phyloP scores from a whole-genome alignment of 345 rosid genomes.

The Pseudoturritis turrita region DNA sequence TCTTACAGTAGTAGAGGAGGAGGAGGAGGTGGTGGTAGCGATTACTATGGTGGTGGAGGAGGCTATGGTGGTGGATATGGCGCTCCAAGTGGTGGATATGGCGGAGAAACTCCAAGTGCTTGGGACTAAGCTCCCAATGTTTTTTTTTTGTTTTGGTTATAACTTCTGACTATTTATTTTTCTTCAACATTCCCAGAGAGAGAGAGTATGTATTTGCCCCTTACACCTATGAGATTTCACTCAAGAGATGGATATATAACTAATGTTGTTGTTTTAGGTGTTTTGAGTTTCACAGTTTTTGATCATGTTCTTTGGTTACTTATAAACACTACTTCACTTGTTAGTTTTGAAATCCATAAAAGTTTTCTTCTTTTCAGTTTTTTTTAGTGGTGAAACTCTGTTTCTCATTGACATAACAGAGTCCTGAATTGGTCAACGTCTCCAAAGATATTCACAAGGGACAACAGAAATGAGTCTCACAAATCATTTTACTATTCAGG shows the following conservation, averaged over 20 bases:
- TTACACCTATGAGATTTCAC: conserved; percentile 10
- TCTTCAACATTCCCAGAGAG: conserved; percentile 23
- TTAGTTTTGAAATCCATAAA: not conserved
- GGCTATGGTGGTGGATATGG: conserved; percentile 40
- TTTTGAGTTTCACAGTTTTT: not conserved
- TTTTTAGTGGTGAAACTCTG: too few species aligned
- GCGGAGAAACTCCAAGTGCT: conserved; percentile 57
- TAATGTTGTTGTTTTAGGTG: conserved; percentile 17
- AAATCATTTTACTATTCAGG: too few species aligned
- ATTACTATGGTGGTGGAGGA: conserved; percentile 41
- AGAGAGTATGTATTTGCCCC: conserved; percentile 25
- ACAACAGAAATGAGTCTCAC: too few species aligned
- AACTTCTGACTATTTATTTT: conserved; percentile 15
- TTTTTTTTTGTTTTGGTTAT: conserved; percentile 2
- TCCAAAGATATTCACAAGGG: too few species aligned
- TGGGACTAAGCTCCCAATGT: conserved; percentile 49
- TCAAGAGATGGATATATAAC: conserved; percentile 27
- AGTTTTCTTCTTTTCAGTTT: not conserved
- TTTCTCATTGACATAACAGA: too few species aligned
- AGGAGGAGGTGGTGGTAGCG: conserved; percentile 40
- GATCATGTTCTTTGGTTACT: not conserved
- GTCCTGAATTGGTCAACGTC: too few species aligned
- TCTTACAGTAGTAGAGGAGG: conserved; percentile 51
- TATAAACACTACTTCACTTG: not conserved
- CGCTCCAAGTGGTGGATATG: conserved; percentile 34